Base-by-base conservation (phyloP, 306 rosid species). In the Acmispon strigosus region DNA sequence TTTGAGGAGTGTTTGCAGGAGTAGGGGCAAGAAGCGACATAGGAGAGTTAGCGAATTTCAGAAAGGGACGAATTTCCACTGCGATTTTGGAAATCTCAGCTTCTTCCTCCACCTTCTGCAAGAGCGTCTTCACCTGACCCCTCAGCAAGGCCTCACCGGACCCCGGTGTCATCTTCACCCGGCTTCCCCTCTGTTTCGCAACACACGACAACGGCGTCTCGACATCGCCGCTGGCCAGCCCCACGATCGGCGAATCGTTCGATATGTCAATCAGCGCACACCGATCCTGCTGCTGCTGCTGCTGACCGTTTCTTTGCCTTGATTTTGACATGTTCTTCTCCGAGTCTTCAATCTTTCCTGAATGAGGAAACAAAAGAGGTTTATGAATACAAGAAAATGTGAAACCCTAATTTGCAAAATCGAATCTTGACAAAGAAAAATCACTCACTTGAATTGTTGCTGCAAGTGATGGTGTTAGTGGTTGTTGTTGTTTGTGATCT, bases 81-180 rank as follows among this genome's bases (percentile, higher is more conserved):
- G 96, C 67, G 57, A 89, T 73, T 72, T 87, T 92, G 0, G 97
- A 89, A 70, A 85, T 68, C 67, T 81, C 92, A 37, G 97, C 97
- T 24, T 89, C 99, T 79, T 91, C 97, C 60, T 91, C 99, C 9
- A 95, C 99, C 71, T 84, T 90, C 69, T 95, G 97, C 83, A 95
- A 52, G 4, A 95, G 89, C 9, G 84, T 95, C 85, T 95, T 95
- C 52, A 91, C 99, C 22, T 95, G 99, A 70, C 96, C 96, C 83
- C 99, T 83, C 51, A 95, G 80, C 54, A 95, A 62, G 8, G 95
- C 97, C 69, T 95, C 99, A 1, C 99, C 99, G 0, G 99, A 91
- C 0, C 96, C 97, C 0, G 99, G 97, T 3, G 97, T 91, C 20
- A 62, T 82, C 87, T 80, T 91, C 75, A 85, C 81, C 10, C 79